Conservation (phyloP, 257 asterid genomes). For the Solanum ossicruentum region DNA sequence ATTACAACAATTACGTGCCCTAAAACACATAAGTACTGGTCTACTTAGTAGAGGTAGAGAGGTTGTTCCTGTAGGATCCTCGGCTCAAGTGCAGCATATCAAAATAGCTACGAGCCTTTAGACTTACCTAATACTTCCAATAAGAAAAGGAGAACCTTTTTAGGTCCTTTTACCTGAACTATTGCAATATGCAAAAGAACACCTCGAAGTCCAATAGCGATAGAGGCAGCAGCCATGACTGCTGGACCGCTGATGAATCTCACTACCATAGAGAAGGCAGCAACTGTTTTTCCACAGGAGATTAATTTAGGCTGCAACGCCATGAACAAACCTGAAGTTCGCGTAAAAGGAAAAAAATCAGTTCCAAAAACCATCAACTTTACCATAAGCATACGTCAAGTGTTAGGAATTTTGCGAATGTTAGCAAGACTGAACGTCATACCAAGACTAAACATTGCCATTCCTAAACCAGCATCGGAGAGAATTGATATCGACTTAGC, state of each 20-base stretch:
- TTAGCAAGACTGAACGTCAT: not conserved
- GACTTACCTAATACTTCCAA: not conserved
- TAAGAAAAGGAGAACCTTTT: not conserved
- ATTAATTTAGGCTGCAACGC: constrained; percentile 60
- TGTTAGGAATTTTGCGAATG: not conserved
- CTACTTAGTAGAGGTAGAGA: not conserved
- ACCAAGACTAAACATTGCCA: constrained; percentile 86
- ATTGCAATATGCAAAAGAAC: constrained; percentile 47
- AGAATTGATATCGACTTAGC: constrained; percentile 48
- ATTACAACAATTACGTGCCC: not conserved
- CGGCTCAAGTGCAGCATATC: not conserved
- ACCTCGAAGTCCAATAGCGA: constrained; percentile 59
- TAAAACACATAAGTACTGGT: no score
- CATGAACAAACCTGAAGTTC: constrained; percentile 51
- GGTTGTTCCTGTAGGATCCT: not conserved
- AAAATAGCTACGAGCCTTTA: not conserved
- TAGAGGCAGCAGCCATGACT: constrained; percentile 67
- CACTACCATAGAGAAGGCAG: constrained; percentile 49
- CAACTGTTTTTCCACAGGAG: constrained; percentile 53
- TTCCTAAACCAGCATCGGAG: constrained; percentile 75
- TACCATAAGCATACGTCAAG: not conserved
- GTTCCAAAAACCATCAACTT: not conserved
- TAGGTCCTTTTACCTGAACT: constrained; percentile 35
- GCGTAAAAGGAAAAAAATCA: not conserved
- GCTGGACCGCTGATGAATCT: constrained; percentile 58